A percentile compares a stretch with the other conserved stretches of the same genome.
Evolutionary conservation across 345 rosid genomes (phyloP).

Genomic region (Brassica napus): DNA sequence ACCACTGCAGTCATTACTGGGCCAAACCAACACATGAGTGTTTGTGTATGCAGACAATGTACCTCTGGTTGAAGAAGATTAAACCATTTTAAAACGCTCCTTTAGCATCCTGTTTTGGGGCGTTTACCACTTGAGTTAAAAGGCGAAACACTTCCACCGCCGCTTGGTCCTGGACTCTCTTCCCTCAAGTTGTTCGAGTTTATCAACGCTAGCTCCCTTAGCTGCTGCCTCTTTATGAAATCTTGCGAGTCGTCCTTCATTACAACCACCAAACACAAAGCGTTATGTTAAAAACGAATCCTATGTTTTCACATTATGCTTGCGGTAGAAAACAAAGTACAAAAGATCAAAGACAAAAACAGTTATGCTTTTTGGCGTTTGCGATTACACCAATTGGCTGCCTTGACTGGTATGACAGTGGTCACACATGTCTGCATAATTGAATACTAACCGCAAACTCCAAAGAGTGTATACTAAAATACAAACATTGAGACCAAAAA

Average conservation of each 20-base stretch:
- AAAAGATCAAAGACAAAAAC: slow-evolving; percentile 14
- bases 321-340: background rate
- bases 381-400: slow-evolving; percentile 1
- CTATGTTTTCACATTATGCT: background rate
- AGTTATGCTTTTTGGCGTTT: slow-evolving; percentile 25
- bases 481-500: slow-evolving; percentile 21
- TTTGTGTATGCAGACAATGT: slow-evolving; percentile 35
- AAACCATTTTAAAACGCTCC: slow-evolving; percentile 24
- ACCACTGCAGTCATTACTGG: slow-evolving; percentile 36
- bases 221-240: slow-evolving; percentile 91
- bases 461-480: slow-evolving; percentile 30
- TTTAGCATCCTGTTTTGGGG: slow-evolving; percentile 85
- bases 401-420: slow-evolving; percentile 26
- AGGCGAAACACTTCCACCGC: slow-evolving; percentile 72
- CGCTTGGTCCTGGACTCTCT: slow-evolving; percentile 96
- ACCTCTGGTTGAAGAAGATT: slow-evolving; percentile 21
- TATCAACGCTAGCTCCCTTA: slow-evolving; percentile 89
- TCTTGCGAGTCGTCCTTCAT: slow-evolving; percentile 95
- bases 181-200: slow-evolving; percentile 92
- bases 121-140: slow-evolving; percentile 98
- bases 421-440: slow-evolving; percentile 37
- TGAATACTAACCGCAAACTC: slow-evolving; percentile 34
- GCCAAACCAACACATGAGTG: slow-evolving; percentile 29
- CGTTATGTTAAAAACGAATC: background rate
- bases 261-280: background rate